These are phyloP conservation scores for Elsinoe ampelina DNA, from an alignment of 2,329 filamentous ascomycete genomes.

Conservation along the genomic window DNA sequence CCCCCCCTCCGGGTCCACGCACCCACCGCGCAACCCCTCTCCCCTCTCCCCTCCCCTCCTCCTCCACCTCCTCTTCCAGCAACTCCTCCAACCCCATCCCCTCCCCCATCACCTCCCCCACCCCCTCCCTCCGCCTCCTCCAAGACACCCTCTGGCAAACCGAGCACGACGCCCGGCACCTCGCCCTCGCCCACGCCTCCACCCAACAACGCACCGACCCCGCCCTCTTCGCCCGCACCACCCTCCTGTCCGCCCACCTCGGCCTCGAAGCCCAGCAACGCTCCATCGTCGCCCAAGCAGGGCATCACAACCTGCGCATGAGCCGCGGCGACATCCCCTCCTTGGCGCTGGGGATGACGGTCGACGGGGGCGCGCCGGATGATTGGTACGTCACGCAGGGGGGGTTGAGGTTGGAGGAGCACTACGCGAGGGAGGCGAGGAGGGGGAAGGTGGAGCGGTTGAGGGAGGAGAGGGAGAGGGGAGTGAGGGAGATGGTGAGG, in stretches of 20 bases:
- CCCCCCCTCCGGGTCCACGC: no score
- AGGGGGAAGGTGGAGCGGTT: neutral
- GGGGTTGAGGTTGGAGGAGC: neutral
- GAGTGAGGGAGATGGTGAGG: neutral
- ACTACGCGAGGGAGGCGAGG: neutral
- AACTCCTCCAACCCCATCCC: no score
- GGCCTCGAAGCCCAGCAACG: neutral
- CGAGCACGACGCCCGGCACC: neutral
- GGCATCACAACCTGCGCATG: neutral
- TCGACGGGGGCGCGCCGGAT: neutral
- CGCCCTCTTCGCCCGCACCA: neutral
- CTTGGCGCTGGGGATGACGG: neutral
- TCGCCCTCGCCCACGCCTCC: neutral
- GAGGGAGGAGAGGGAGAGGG: neutral
- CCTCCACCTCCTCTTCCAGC: no score
- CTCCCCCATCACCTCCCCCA: no score
- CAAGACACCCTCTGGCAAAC: neutral
- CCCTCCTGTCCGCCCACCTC: neutral
- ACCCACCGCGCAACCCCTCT: no score
- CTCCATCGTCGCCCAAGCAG: neutral
- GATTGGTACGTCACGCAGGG: neutral
- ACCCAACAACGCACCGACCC: neutral
- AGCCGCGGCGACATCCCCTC: neutral
- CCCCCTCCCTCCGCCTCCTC: neutral
- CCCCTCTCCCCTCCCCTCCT: no score